Evolutionary conservation across 108 stramenopile genomes (phyloP), one percentile per base, ranked within the genome.

Genomic region (Cyclotella sp.): DNA sequence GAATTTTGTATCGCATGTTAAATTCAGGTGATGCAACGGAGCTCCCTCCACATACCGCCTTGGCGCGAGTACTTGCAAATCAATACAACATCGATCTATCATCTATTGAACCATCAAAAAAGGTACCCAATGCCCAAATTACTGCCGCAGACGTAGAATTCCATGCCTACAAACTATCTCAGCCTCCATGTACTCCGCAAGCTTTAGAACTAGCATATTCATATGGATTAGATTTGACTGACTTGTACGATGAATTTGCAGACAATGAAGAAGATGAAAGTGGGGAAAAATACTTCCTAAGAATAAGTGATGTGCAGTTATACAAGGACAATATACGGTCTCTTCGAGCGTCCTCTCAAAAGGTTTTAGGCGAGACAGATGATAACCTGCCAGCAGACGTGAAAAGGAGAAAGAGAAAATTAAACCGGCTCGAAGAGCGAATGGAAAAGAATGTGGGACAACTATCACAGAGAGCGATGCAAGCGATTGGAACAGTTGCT

Each of bases 71-170:
- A 4, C 44, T 82, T 54, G 81, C 81, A 18, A 82, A 82, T 63
- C 81, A 82, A 69, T 68, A 76, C 19, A 59, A 63, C 24, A 72
- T 82, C 49, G 75, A 82, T 24, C 62, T 82, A 2, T 46, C 70
- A 18, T 66, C 58, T n/a, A 75, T 82, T 22, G 28, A 64, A 12
- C 68, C 79, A 21, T 79, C 54, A 6, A 13, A 29, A 26, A 58
- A 49, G 28, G 57, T 30, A 34, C 40, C 67, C 2, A 49, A 43
- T 29, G 29, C 61, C 43, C 75, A 75, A 63, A 82, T 82, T 27
- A 72, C 75, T 47, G 75, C 81, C 9, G 75, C 64, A 53, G 81
- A 82, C 70, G 81, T 82, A 11, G 81, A 82, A 53, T 82, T 72
- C 60, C 65, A 82, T 43, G 75, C 71, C 28, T 82, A 69, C 61